Evolutionary conservation across 2,329 filamentous ascomycete genomes (phyloP), one percentile per base, ranked within the genome.

Genomic region (Arthrobotrys sphaeroides): DNA sequence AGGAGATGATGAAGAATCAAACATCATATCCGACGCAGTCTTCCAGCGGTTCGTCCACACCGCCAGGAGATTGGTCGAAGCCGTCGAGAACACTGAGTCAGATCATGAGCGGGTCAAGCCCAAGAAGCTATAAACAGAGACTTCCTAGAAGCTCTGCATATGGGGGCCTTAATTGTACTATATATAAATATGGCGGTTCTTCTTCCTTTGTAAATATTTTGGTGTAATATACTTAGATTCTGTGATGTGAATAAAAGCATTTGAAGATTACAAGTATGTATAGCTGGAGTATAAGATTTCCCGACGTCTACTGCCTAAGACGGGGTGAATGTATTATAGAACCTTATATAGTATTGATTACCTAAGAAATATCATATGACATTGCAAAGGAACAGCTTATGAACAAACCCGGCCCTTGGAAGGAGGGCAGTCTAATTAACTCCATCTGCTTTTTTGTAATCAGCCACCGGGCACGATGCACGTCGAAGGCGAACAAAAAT

Each of bases 41-140:
- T 75, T 75, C 59, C 64, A 64, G 12, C 64, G 62, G 4, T 75
- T 75, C 10, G 49, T 75, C 28, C 62, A 38, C 4, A 59, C 49
- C 0, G 72, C 72, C 12, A 57, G 72, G 22, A 67, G 47, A 31
- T 38, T 75, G 13, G 64, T 75, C 16, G 72, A 75, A 20, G 72
- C 72, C 2, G 64, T 75, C 22, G 72, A 75, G 22, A 57, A 55
- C 12, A 60, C 59, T 3, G 47, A 68, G 16, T 36, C 49, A 1
- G 42, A 59, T 40, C 38, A 45, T 16, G 43, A 60, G 22, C 55
- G 55, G 22, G 33, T 45, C 5, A 45, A 47, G 22, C 70, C 33
- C 9, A 68, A 60, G 45, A 65, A 45, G 59, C n/a, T 68, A 36
- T 64, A 65, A 40, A 22, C 9, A 24, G 24, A 5, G n/a, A 22